Percentiles rank a stretch among this genome's conserved stretches.
phyloP scores from a whole-genome alignment of 306 rosid species.

The Cucumis sativus region DNA sequence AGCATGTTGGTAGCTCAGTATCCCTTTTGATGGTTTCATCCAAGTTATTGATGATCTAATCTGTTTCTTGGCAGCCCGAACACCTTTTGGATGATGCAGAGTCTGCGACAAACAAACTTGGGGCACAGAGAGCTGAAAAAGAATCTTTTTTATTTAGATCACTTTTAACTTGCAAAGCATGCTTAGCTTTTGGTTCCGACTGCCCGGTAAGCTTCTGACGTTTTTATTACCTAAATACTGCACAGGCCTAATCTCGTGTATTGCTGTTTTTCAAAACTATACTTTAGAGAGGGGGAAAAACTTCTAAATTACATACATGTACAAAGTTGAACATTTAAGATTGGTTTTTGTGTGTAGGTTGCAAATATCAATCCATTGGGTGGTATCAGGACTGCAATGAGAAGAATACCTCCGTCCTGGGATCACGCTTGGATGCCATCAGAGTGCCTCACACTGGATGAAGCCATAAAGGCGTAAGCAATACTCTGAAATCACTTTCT shows the following conservation, averaged over 20 bases:
- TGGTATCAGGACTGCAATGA: slow-evolving; percentile 52
- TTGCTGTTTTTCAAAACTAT: background rate
- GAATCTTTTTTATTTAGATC: slow-evolving; percentile 58
- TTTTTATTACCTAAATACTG: background rate
- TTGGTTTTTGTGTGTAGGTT: slow-evolving; percentile 25
- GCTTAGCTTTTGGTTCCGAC: slow-evolving; percentile 70
- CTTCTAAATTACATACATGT: background rate
- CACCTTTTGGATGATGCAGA: slow-evolving; percentile 59
- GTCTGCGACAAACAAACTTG: slow-evolving; percentile 52
- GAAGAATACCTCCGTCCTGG: slow-evolving; percentile 48
- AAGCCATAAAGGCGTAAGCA: slow-evolving; percentile 63
- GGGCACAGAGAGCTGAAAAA: slow-evolving; percentile 63
- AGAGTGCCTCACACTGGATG: slow-evolving; percentile 47
- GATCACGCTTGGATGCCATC: slow-evolving; percentile 64
- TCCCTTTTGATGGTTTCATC: background rate
- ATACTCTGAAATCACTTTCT: background rate
- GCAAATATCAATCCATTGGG: slow-evolving; percentile 59
- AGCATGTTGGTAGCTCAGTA: background rate
- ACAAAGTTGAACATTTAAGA: background rate
- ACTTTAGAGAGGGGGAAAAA: background rate
- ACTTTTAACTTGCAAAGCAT: slow-evolving; percentile 39
- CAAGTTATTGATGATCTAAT: background rate
- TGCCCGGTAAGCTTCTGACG: slow-evolving; percentile 55
- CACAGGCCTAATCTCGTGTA: background rate
- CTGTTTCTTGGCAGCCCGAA: slow-evolving; percentile 51